Conservation (phyloP, 108 stramenopile species). For the Nannochloropsis salina region DNA sequence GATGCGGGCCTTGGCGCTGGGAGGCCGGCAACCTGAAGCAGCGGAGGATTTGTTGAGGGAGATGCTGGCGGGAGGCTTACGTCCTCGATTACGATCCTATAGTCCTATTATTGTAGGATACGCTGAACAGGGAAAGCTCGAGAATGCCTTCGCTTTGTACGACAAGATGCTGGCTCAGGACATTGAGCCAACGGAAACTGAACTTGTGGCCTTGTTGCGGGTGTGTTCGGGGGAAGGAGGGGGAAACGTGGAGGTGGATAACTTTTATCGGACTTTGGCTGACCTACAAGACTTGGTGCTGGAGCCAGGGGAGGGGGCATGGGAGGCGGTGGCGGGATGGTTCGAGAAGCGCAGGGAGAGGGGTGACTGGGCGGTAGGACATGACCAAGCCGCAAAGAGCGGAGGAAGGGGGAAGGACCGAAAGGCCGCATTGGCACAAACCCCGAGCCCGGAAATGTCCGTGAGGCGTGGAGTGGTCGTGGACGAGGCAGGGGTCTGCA, state of each 20-base stretch:
- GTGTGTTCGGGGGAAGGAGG: neutral
- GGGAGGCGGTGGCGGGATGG: neutral
- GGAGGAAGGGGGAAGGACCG: neutral
- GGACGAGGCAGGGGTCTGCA: slow-evolving; percentile 25
- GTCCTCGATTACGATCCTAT: neutral
- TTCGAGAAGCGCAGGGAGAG: neutral
- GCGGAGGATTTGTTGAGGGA: neutral
- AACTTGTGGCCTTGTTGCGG: neutral
- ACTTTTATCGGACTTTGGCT: neutral
- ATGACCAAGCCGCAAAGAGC: too few relatives aligned
- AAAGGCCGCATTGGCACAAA: neutral
- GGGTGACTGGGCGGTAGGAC: too few relatives aligned
- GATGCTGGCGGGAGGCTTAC: neutral
- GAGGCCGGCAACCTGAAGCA: neutral
- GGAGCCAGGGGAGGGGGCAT: neutral
- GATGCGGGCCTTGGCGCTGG: neutral
- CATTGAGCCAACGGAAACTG: neutral
- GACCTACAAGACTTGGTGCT: neutral
- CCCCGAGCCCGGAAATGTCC: neutral
- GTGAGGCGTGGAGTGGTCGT: neutral
- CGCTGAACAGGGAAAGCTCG: neutral
- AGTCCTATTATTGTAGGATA: slow-evolving; percentile 17
- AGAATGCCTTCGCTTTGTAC: neutral
- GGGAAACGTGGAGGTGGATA: neutral
- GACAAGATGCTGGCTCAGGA: neutral